A percentile compares a stretch with the other conserved stretches of the same genome.
phyloP scores from a whole-genome alignment of 257 asterid genomes.

The Sherardia arvensis region DNA sequence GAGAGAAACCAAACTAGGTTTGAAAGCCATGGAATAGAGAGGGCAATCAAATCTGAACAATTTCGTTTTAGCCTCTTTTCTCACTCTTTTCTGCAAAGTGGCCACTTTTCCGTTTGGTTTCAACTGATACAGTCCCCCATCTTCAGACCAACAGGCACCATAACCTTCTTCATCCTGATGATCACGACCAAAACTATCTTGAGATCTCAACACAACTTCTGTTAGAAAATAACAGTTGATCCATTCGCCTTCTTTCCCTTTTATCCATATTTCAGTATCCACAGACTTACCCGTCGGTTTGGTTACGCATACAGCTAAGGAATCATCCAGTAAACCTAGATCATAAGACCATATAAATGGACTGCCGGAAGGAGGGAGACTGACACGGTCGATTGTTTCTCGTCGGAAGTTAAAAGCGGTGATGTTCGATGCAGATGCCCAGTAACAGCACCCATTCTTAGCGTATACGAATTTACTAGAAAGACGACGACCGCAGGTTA shows the following conservation, averaged over 20 bases:
- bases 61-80: not conserved
- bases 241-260: not conserved
- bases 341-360: not conserved
- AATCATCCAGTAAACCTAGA: not conserved
- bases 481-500: no score
- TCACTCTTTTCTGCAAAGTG: not conserved
- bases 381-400: no score
- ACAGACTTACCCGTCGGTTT: not conserved
- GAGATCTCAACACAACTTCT: not conserved
- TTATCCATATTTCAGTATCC: not conserved
- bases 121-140: not conserved
- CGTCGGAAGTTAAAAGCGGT: no score
- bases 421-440: no score
- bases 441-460: no score
- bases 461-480: no score
- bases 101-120: not conserved
- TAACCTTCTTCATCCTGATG: no score
- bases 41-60: not conserved
- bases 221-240: no score
- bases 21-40: not conserved
- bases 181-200: no score
- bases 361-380: no score
- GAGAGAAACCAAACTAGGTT: not conserved
- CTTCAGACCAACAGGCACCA: not conserved
- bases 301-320: not conserved